Base-by-base conservation (phyloP, 176 grass and related monocot species). In the Rhynchospora tenuis region DNA sequence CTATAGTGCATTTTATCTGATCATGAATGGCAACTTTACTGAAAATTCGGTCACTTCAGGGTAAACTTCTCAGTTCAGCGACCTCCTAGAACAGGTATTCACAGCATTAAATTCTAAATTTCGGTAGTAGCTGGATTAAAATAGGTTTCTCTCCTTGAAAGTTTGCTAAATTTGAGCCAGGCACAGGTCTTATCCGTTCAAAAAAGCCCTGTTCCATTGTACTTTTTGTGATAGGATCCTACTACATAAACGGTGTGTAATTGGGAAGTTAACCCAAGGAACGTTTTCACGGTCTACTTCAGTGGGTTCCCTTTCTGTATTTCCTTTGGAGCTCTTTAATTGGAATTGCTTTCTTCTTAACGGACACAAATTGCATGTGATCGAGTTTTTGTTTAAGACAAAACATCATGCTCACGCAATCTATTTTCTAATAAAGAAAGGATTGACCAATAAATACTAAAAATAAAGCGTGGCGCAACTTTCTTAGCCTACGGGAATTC, bases 1-100 rank as follows among this genome's bases (percentile, higher is more conserved):
- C n/a, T 73, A 6, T 52, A 17, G 20, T 76, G 48, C 20, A 22
- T 76, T 52, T 66, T 33, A 50, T 6, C 20, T 7, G 23, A 52
- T 20, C 71, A 74, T 7, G 27, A 15, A 14, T 52, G 52, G 46
- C 71, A 74, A 74, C 52, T 74, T 74, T 52, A 2, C 71, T 52
- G 46, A 74, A 72, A 15, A 52, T 52, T 13, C 22, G 46, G 71
- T 52, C 7, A 24, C 47, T 50, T 27, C 13, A 48, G 46, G 23
- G 50, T 45, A 74, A 74, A 52, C 71, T 74, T 74, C 23, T 74
- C 71, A 74, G 71, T 74, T 74, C 12, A 74, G 71, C 46, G 27
- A 74, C 13, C 22, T n/a, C 45, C 45, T 74, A 27, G 52, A 74
- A 51, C 46, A n/a, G n/a, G n/a, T n/a, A n/a, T n/a, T n/a, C n/a